Base-by-base conservation (phyloP, 2,329 filamentous ascomycete genomes). In the Cladosporium oxysporum region DNA sequence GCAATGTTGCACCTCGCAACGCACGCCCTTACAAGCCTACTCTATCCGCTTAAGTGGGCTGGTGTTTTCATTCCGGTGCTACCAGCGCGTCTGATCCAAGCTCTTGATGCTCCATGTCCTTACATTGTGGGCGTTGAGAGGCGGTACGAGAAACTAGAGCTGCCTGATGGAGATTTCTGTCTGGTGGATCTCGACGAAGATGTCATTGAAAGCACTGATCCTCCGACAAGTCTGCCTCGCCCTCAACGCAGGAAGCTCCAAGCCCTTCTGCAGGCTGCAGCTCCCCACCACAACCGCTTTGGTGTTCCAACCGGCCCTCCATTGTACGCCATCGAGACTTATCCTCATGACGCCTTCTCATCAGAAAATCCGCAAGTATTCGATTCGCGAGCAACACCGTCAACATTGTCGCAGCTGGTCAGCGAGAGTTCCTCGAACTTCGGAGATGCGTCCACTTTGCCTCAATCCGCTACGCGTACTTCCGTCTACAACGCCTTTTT, bases 81-180 rank as follows among this genome's bases (percentile, higher is more conserved):
- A 10, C 94, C 94, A 6, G 91, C 92, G 10, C 88, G 94, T 41
- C 83, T 99, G 26, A 84, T 99, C 11, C 93, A 95, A 62, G 94
- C 93, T 2, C 85, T 99, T 21, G 95, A 98, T 73, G 94, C 94
- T 0, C 94, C 94, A 2, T 98, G 95, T 72, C 95, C 95, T 0
- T 99, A 98, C 74, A 97, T 99, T 70, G 92, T 98, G 52, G 95
- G 95, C 58, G 92, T 99, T 66, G 95, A 99, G 80, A 87, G 93
- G 70, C 88, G 93, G 66, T 98, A 98, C 76, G 92, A 96, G 72
- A 88, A 88, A 66, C 87, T 93, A 57, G 90, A 93, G 71, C 85
- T 98, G 50, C 95, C 95, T 0, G 92, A 97, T 7, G 95, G 98
- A 73, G 95, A 98, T 75, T 98, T 94, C 76, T 93, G 98, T 21